Evolutionary conservation across 1,284 basidiomycete species (phyloP), one percentile per base, ranked within the genome.

Genomic region (Athelia psychrophila): DNA sequence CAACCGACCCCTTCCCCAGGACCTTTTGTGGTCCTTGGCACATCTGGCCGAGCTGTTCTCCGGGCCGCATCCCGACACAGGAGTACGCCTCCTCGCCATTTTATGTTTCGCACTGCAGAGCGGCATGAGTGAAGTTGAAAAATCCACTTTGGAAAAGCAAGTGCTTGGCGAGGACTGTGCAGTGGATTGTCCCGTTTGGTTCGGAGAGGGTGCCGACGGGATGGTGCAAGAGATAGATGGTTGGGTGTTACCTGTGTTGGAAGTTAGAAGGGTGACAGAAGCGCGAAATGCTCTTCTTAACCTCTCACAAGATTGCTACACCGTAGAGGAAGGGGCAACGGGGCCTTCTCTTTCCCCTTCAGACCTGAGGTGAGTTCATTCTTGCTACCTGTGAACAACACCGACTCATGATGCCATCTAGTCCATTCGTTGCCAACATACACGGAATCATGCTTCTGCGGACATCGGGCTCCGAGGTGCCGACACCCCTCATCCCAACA

Each of bases 181-280:
- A 3, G 72, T 75, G 2, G 84, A 89, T 27, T 89, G 86, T 58
- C 75, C 70, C 2, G 62, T 90, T 22, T 66, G 75, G 16, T 84
- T 74, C 60, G 79, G 77, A 0, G 57, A 70, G 40, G 69, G 75
- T 49, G 47, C 74, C 5, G 74, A 79, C 49, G 82, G 78, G 8
- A 68, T 62, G 33, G 58, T 54, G 18, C 64, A 71, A 12, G 59
- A 69, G 35, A 68, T 84, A 12, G 90, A 94, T 65, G 91, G 86
- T 3, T 94, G 91, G 92, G 66, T 93, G 35, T 65, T 95, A 54
- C 87, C 91, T 3, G 67, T 84, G 2, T 56, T 85, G 20, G 93
- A 95, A 63, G 65, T 74, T 9, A 70, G 80, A 56, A 75, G 92
- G 51, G 68, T 93, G 2, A 68, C 74, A 51, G 71, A 77, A n/a